Evolutionary conservation across 176 grass and related monocot species (phyloP), one percentile per base, ranked within the genome.

Genomic region (Areca catechu): DNA sequence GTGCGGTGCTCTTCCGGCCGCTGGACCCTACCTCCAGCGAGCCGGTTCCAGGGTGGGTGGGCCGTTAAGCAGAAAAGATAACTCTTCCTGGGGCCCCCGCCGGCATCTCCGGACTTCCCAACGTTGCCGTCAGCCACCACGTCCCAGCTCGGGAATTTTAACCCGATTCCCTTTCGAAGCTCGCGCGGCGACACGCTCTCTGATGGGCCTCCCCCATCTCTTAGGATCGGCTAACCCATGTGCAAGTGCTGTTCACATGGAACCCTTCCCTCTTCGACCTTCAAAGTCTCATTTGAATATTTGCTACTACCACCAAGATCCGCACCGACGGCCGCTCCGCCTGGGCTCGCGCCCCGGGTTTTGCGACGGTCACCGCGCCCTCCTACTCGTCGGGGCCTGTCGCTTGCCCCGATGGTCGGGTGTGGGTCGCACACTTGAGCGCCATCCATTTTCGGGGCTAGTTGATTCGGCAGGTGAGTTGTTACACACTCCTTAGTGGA

Each of bases 1-100:
- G n/a, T n/a, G n/a, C n/a, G n/a, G n/a, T n/a, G n/a, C n/a, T n/a
- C n/a, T n/a, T n/a, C n/a, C n/a, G n/a, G n/a, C n/a, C n/a, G n/a
- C n/a, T n/a, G n/a, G n/a, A n/a, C 75, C 59, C n/a, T n/a, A n/a
- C n/a, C n/a, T n/a, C n/a, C n/a, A n/a, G n/a, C n/a, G 56, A 75
- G 30, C 74, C 27, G 50, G 50, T 84, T 81, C 80, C 61, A 78
- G 69, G 81, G 74, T 89, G 71, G 77, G 70, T 65, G 18, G 81
- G 81, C 70, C 73, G 65, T 89, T 89, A 89, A 89, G 73, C 56
- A 81, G 65, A 89, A 84, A 84, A 84, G 69, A 84, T 84, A 84
- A 84, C 77, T 87, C 78, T 87, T 87, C 78, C 70, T 64, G 70
- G 63, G 74, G 78, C 65, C 74, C 83, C 74, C 78, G 66, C 74